A percentile compares a stretch with the other conserved stretches of the same genome.
Evolutionary conservation across 495 filamentous ascomycete genomes (phyloP).

Genomic region (Neurospora sp.): DNA sequence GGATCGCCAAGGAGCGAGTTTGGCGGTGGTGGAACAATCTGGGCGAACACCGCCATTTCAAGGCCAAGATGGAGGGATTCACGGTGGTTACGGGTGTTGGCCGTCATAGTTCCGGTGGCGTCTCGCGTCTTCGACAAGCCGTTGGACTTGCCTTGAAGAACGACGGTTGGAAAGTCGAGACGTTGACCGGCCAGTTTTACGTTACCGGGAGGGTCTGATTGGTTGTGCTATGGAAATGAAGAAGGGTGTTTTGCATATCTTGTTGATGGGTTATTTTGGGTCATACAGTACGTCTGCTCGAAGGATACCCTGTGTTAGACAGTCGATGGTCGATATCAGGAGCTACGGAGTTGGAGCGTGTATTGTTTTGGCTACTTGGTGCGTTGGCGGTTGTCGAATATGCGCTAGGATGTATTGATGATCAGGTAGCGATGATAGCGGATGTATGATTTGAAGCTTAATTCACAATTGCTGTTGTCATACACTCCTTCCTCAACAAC

Average conservation of each 20-base stretch:
- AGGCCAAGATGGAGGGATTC: constrained; percentile 38
- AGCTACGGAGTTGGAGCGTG: background rate
- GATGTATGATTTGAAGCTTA: background rate
- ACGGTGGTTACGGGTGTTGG: constrained; percentile 75
- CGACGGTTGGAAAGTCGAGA: constrained; percentile 76
- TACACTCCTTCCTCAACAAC: background rate
- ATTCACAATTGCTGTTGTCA: background rate
- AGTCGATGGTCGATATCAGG: background rate
- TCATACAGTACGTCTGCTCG: background rate
- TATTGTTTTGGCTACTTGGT: background rate
- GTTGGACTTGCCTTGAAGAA: constrained; percentile 63
- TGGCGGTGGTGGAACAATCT: constrained; percentile 71
- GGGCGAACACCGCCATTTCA: constrained; percentile 45
- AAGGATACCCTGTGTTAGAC: background rate
- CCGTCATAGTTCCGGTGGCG: constrained; percentile 66
- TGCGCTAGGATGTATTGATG: background rate
- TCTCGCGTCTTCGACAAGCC: constrained; percentile 64
- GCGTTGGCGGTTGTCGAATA: background rate
- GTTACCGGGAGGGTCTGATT: constrained; percentile 46
- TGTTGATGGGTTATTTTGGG: background rate
- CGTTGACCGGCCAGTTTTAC: constrained; percentile 52
- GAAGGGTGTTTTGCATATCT: background rate
- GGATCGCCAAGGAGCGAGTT: constrained; percentile 59
- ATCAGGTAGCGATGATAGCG: background rate
- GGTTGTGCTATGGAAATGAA: background rate